These are phyloP conservation scores for Tulasnella sp. DNA, from an alignment of 768 basidiomycete genomes.

Conservation along the genomic window DNA sequence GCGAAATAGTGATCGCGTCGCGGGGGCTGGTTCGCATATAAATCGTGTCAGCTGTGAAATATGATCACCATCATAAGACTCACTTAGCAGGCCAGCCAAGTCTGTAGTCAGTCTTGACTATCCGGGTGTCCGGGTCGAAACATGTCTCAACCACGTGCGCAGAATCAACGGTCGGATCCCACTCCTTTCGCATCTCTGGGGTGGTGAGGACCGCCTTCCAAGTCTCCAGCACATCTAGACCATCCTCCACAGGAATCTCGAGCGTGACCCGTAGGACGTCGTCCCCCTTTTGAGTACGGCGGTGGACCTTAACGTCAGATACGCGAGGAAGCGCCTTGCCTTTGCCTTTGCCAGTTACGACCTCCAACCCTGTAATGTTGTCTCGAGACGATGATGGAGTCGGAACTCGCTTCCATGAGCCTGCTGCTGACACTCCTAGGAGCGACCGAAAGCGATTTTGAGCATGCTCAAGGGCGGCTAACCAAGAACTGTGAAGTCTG, in stretches of 20 bases:
- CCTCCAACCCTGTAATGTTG: not conserved
- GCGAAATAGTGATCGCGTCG: constrained; percentile 88
- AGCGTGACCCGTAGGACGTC: constrained; percentile 76
- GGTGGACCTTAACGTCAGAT: constrained; percentile 71
- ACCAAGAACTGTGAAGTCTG: constrained; percentile 78
- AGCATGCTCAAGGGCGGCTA: constrained; percentile 58
- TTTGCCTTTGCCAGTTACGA: constrained; percentile 29
- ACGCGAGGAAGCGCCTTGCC: constrained; percentile 40
- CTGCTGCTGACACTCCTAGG: constrained; percentile 53
- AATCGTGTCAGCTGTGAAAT: not conserved
- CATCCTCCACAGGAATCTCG: constrained; percentile 45
- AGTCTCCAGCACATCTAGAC: constrained; percentile 50
- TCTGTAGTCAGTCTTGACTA: constrained; percentile 82
- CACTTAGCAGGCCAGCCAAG: constrained; percentile 97
- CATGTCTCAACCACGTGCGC: constrained; percentile 66
- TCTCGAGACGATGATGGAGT: constrained; percentile 22
- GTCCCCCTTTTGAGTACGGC: constrained; percentile 53
- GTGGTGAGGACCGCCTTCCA: constrained; percentile 76
- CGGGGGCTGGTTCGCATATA: constrained; percentile 48
- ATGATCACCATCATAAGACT: constrained; percentile 26
- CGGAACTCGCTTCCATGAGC: constrained; percentile 74
- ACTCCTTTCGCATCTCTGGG: constrained; percentile 77
- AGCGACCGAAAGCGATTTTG: constrained; percentile 69
- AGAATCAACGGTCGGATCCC: constrained; percentile 89
- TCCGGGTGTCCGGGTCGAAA: constrained; percentile 72